Conservation (phyloP, 179 eudicot species). For the Silene coronaria region DNA sequence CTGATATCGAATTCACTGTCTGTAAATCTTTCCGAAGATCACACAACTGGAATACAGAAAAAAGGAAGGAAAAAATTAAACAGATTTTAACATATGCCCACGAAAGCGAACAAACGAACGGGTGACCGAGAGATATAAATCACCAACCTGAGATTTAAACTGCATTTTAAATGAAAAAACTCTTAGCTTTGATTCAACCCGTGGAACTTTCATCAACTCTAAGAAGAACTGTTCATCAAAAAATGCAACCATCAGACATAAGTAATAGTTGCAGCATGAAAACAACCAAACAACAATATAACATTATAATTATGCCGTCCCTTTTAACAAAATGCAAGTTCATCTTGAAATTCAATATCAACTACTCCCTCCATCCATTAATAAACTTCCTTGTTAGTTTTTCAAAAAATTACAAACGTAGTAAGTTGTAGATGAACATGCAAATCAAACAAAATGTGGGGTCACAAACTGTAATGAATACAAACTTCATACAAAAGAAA, state of each 20-base stretch:
- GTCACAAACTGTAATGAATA: too few relatives aligned
- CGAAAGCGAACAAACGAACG: neutral
- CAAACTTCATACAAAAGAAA: too few relatives aligned
- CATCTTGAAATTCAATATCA: slow-evolving; percentile 4
- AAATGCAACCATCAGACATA: neutral
- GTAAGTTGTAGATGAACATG: too few relatives aligned
- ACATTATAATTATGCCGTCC: neutral
- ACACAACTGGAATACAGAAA: slow-evolving; percentile 43
- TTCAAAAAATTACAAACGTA: too few relatives aligned
- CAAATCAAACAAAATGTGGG: too few relatives aligned
- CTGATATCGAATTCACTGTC: slow-evolving; percentile 63
- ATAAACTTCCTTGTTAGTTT: too few relatives aligned
- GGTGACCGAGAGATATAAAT: neutral
- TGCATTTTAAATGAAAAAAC: slow-evolving; percentile 81
- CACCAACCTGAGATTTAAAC: slow-evolving; percentile 66
- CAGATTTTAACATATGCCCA: neutral
- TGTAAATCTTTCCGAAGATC: slow-evolving; percentile 63
- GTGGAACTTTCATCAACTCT: slow-evolving; percentile 90
- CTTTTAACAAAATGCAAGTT: neutral
- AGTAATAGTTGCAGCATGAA: neutral
- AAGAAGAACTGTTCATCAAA: slow-evolving; percentile 59
- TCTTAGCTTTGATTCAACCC: slow-evolving; percentile 77
- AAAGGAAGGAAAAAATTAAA: slow-evolving; percentile 9
- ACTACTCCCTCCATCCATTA: neutral
- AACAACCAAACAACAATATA: neutral